phyloP scores from a whole-genome alignment of 2,329 filamentous ascomycete genomes.

The Calonectria multiphialidica region DNA sequence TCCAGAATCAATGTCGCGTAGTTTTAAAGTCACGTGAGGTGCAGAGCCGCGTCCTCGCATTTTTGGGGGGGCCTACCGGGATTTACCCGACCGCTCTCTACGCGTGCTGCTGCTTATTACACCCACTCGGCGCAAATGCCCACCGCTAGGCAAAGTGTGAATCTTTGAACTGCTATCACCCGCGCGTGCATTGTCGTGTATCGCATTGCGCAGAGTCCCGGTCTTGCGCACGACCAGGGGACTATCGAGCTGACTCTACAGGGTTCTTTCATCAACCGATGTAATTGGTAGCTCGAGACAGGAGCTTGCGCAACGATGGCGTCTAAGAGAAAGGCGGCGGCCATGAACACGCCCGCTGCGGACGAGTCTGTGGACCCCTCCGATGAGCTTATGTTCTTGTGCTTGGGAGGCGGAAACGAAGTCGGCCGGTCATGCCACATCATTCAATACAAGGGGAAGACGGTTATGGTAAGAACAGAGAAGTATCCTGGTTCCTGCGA shows the following conservation, averaged over 20 bases:
- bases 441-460: slow-evolving; percentile 99
- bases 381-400: slow-evolving; percentile 94
- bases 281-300: slow-evolving; percentile 30
- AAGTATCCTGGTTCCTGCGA: not conserved
- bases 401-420: slow-evolving; percentile 95
- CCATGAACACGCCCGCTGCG: slow-evolving; percentile 73
- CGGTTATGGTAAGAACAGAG: slow-evolving; percentile 82
- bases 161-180: not conserved
- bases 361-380: slow-evolving; percentile 93
- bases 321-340: slow-evolving; percentile 89
- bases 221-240: slow-evolving; percentile 17
- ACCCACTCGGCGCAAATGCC: slow-evolving; percentile 26
- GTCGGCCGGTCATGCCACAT: slow-evolving; percentile 98
- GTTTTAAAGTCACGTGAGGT: slow-evolving; percentile 59
- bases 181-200: slow-evolving; percentile 10
- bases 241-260: slow-evolving; percentile 30
- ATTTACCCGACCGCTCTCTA: slow-evolving; percentile 41
- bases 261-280: slow-evolving; percentile 27
- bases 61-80: slow-evolving; percentile 29
- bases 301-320: slow-evolving; percentile 72
- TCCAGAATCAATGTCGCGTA: slow-evolving; percentile 49
- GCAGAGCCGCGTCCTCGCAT: slow-evolving; percentile 30
- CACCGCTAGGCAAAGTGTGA: not conserved
- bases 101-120: slow-evolving; percentile 27
- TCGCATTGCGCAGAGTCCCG: slow-evolving; percentile 21